Evolutionary conservation across 225 moss, liverwort and hornwort genomes (phyloP), one percentile per base, ranked within the genome.

Genomic region (Polytrichum commune): DNA sequence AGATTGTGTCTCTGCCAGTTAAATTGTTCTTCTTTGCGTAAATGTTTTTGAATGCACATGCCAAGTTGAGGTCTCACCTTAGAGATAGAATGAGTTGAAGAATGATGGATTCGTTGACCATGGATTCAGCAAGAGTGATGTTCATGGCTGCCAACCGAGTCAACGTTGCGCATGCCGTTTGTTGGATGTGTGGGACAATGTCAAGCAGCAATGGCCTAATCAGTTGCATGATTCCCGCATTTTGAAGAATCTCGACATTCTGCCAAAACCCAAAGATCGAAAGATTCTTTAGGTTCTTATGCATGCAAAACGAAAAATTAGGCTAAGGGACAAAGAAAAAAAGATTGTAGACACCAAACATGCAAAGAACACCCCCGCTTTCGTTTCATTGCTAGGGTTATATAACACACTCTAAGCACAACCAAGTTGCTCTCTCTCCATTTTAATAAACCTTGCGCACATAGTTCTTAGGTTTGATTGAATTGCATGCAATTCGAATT

Each of bases 21-120:
- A 26, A 6, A n/a, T 23, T 60, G 0, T 60, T 20, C 6, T 26
- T 26, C 7, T 2, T n/a, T 22, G 22, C 26, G 2, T 23, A 13
- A 61, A 61, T 54, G n/a, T 18, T 26, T 26, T 62, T 23, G 53
- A 65, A 8, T 30, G 69, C 1, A 77, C 60, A 54, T 24, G 62
- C 13, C 62, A 19, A 70, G 9, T 9, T 2, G 35, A 35, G 35
- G 2, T 35, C 9, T 35, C 8, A 94, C 96, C 90, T 92, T 80
- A 94, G 92, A 32, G 94, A 89, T 69, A 83, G 83, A 62, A 86
- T 81, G 35, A 97, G 91, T 63, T 97, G 91, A 28, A 82, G 83
- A 76, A 97, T 79, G 54, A 97, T 91, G 27, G 89, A 92, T 75
- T 94, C 92, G 56, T 86, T 86, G 19, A 97, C 89, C 83, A 97